A percentile compares a stretch with the other conserved stretches of the same genome.
These are phyloP conservation scores for Plasmodium vivax DNA, from an alignment of 169 alveolate genomes.

Conservation along the genomic window DNA sequence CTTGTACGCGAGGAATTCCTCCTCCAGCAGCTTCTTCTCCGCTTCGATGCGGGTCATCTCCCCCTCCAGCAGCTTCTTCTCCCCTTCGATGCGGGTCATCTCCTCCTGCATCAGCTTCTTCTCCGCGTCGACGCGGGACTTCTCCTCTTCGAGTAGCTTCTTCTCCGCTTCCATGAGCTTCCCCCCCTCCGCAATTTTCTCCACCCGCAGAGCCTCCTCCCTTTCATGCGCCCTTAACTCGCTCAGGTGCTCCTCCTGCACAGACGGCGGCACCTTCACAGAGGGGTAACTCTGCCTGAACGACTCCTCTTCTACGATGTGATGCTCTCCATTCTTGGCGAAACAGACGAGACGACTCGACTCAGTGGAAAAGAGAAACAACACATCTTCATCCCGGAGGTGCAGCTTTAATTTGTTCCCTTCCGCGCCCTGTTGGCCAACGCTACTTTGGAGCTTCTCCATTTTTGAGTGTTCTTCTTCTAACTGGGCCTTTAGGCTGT, in stretches of 20 bases:
- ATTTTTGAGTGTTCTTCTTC: conserved; percentile 9
- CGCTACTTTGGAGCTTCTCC: background rate
- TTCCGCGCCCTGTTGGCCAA: background rate
- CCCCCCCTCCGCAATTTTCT: background rate
- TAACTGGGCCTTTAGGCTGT: background rate
- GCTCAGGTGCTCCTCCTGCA: conserved; percentile 14
- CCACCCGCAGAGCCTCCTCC: background rate
- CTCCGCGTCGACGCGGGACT: background rate
- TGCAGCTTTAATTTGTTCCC: background rate
- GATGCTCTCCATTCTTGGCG: conserved; percentile 17
- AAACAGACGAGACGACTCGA: conserved; percentile 6
- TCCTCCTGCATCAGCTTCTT: background rate
- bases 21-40: background rate
- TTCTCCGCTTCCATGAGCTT: background rate
- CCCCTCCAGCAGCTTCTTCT: background rate
- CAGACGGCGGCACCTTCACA: conserved; percentile 1
- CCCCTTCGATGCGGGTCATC: background rate
- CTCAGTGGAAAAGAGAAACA: conserved; percentile 1
- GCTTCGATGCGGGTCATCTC: conserved; percentile 16
- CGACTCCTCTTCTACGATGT: background rate
- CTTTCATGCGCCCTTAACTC: conserved; percentile 5
- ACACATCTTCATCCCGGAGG: conserved; percentile 2
- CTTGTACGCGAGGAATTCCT: conserved; percentile 40
- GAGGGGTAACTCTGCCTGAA: conserved; percentile 14
- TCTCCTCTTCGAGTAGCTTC: too few species aligned